Evolutionary conservation across 257 asterid species (phyloP), one percentile per base, ranked within the genome.

Genomic region (Solanum sejunctum): DNA sequence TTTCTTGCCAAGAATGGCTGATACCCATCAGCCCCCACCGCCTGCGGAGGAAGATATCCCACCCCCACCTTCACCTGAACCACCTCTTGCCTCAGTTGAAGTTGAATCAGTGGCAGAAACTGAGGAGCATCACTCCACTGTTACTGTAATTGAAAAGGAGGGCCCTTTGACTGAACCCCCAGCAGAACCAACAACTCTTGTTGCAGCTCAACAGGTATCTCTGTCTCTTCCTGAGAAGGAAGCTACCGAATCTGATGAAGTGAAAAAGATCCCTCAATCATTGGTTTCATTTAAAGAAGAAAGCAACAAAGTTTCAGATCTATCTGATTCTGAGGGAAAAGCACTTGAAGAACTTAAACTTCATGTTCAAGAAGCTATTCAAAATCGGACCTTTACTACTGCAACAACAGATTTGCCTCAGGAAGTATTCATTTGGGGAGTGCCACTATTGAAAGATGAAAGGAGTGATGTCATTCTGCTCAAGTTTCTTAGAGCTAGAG

Each of bases 401-500:
- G 80, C 63, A 3, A 80, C 26, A 41, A 23, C 39, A 10, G 85
- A 72, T 47, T 66, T 49, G 3, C 86, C 92, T 6, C 92, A 90
- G 16, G 94, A 91, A 56, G 90, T 89, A 3, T 91, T 92, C 1
- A 93, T 95, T 57, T 95, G 98, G 98, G 99, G 99, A 2, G 86
- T 94, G 15, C 98, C 99, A 3, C 41, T 95, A 69, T 43, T 94
- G 89, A 88, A 88, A 73, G 99, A 95, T 85, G 92, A 91, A 28
- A 88, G 95, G 64, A 92, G 91, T 45, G 98, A 96, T 85, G 94
- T 95, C 84, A 87, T 95, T 75, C 86, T 96, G 85, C 88, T 96
- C 13, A 96, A 95, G 84, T 96, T 95, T 87, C 91, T 96, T n/a
- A 91, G 97, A 1, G 99, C 99, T 70, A 93, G 99, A 28, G 99